Evolutionary conservation across 2,329 filamentous ascomycete genomes (phyloP).

Genomic region (Metarhizium humberi): DNA sequence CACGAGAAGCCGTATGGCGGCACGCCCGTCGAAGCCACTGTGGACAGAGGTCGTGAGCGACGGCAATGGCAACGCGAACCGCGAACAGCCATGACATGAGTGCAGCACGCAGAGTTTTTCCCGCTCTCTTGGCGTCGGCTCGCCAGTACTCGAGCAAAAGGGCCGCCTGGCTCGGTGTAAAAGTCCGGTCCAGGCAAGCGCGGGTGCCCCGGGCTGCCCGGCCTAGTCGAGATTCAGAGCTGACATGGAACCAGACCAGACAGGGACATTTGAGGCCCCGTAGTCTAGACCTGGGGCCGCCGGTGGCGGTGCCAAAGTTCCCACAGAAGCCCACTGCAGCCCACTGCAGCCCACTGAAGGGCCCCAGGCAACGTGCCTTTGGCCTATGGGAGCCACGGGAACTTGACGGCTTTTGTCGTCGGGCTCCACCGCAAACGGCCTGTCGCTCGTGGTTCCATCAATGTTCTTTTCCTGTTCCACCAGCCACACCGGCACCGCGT

Average conservation of each 20-base stretch:
- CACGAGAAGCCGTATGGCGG: background rate
- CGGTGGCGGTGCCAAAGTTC: background rate
- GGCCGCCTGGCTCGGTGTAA: background rate
- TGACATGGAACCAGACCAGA: too few species aligned
- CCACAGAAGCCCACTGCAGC: background rate
- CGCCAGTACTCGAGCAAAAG: too few species aligned
- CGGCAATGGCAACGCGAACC: background rate
- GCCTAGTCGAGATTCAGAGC: too few species aligned
- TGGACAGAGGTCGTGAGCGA: background rate
- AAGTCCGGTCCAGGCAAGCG: background rate
- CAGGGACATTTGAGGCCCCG: too few species aligned
- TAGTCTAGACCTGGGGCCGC: slow-evolving; percentile 1
- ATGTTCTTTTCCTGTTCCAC: background rate
- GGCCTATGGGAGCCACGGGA: background rate
- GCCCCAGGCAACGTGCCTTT: background rate
- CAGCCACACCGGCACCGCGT: background rate
- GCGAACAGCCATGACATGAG: too few species aligned
- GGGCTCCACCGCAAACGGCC: slow-evolving; percentile 5
- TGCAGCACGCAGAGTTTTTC: too few species aligned
- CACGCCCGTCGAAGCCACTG: background rate
- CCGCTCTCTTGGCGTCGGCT: too few species aligned
- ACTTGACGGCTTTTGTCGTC: background rate
- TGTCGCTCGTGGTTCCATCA: background rate
- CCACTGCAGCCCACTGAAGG: too few species aligned
- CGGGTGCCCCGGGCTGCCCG: background rate